Evolutionary conservation across 129 eudicot species (phyloP).

Genomic region (Flaveria bidentis): DNA sequence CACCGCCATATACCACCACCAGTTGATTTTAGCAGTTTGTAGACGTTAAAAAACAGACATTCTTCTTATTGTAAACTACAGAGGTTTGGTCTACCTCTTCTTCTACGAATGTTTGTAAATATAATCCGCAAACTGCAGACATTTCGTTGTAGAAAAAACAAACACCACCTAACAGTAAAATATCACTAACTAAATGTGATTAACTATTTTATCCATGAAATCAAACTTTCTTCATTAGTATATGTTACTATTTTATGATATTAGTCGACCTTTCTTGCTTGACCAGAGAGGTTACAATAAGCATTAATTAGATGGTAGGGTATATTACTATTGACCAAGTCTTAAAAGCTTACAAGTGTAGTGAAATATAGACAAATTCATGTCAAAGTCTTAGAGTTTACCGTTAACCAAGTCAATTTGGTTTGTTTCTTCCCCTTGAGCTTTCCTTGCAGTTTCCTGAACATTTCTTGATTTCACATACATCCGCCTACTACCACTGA

Average conservation of each 20-base stretch:
- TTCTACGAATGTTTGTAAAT: no score
- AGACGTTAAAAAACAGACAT: no score
- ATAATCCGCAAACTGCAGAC: no score
- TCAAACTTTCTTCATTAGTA: no score
- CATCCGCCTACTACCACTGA: not conserved
- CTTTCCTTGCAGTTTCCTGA: slow-evolving; percentile 15
- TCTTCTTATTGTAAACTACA: no score
- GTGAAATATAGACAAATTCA: not conserved
- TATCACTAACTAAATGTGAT: no score
- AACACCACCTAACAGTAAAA: no score
- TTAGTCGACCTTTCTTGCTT: not conserved
- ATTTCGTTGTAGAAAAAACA: no score
- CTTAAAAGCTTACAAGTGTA: not conserved
- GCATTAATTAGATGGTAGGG: not conserved
- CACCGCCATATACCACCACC: no score
- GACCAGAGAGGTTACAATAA: not conserved
- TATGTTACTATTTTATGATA: not conserved
- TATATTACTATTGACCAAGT: not conserved
- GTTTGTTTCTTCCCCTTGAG: not conserved
- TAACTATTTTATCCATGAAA: no score
- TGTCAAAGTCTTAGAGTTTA: slow-evolving; percentile 19
- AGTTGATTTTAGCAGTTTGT: no score
- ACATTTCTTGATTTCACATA: slow-evolving; percentile 7
- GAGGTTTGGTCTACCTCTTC: no score
- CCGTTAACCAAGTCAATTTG: slow-evolving; percentile 5